These are phyloP conservation scores for Penicillium subrubescens DNA, from an alignment of 495 filamentous ascomycete species.

Conservation along the genomic window DNA sequence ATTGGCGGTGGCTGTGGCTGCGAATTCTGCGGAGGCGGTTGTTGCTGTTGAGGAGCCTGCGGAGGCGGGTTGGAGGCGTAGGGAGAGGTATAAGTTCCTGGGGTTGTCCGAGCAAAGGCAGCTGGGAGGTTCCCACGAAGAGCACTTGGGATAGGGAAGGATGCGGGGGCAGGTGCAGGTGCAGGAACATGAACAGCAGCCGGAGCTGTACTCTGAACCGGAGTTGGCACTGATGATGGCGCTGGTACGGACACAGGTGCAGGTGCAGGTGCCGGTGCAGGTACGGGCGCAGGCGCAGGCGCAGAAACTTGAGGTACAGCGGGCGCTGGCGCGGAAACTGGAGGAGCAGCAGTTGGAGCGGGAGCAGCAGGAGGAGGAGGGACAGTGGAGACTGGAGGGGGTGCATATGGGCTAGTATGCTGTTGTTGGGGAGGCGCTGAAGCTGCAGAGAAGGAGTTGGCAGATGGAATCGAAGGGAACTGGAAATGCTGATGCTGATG, in stretches of 20 bases:
- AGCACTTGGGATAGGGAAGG: constrained; percentile 45
- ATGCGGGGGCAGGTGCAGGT: constrained; percentile 27
- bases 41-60: constrained; percentile 31
- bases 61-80: constrained; percentile 46
- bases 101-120: constrained; percentile 43
- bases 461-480: constrained; percentile 43
- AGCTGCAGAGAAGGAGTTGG: constrained; percentile 31
- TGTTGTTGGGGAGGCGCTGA: constrained; percentile 22
- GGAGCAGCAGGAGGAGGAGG: no score
- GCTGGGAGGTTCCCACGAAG: constrained; percentile 48
- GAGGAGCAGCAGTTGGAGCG: constrained; percentile 17
- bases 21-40: constrained; percentile 31
- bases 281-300: neutral
- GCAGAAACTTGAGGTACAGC: no score
- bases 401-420: constrained; percentile 28
- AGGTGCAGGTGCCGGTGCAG: constrained; percentile 17
- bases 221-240: constrained; percentile 22
- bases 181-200: constrained; percentile 19
- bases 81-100: constrained; percentile 45
- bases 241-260: constrained; percentile 23
- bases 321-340: neutral
- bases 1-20: constrained; percentile 26
- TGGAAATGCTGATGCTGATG: constrained; percentile 47
- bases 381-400: neutral
- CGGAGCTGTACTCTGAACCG: constrained; percentile 16